Conservation (phyloP, 169 alveolate species). For the Cystoisospora suis region DNA sequence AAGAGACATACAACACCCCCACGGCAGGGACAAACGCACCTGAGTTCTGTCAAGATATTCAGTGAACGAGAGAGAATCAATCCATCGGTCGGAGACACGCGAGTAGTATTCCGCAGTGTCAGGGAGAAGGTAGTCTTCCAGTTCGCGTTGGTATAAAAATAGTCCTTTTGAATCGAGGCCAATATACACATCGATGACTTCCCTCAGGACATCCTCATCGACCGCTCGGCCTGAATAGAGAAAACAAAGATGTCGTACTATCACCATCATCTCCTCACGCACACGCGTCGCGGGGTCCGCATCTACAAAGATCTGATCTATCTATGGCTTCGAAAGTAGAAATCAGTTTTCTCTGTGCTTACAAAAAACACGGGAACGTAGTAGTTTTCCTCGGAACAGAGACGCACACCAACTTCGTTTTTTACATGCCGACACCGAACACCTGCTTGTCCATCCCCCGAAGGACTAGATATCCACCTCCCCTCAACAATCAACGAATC, state of each 20-base stretch:
- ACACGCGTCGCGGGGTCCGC: no score
- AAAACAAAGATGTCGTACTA: background rate
- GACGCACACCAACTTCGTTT: background rate
- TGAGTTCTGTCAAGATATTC: slow-evolving; percentile 70
- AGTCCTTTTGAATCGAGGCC: slow-evolving; percentile 64
- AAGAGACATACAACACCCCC: background rate
- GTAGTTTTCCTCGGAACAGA: no score
- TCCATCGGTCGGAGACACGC: slow-evolving; percentile 68
- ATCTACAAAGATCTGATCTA: no score
- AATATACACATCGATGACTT: slow-evolving; percentile 56
- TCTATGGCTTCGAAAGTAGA: no score
- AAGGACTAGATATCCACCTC: background rate
- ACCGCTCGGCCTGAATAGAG: slow-evolving; percentile 34
- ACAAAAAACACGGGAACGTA: no score
- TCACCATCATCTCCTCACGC: no score
- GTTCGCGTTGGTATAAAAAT: slow-evolving; percentile 65
- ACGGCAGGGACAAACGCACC: slow-evolving; percentile 27
- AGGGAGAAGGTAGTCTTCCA: slow-evolving; percentile 67
- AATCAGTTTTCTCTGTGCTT: no score
- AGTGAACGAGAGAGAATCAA: slow-evolving; percentile 62
- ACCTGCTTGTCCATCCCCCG: background rate
- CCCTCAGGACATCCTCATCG: slow-evolving; percentile 58
- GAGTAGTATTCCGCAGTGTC: slow-evolving; percentile 63
- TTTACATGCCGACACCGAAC: background rate
- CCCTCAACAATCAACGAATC: no score